Percentiles rank a stretch among this genome's conserved stretches.
Conservation (phyloP, 2,329 filamentous ascomycete genomes). For the Arthrobotrys sphaeroides region DNA sequence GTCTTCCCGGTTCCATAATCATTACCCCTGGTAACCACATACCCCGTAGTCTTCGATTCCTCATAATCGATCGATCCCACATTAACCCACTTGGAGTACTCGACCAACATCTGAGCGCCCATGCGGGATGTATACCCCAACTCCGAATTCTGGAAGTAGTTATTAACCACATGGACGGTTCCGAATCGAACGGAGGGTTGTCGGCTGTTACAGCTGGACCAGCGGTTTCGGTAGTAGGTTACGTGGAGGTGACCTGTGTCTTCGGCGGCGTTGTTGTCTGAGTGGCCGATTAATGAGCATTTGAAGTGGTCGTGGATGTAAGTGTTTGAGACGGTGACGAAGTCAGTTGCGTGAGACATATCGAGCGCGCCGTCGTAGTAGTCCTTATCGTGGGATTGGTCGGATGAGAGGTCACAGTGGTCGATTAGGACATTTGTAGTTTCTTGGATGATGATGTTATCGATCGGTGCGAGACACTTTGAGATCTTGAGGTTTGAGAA, state of each 20-base stretch:
- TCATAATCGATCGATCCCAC: slow-evolving; percentile 38
- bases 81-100: slow-evolving; percentile 64
- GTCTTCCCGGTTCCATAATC: slow-evolving; percentile 63
- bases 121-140: slow-evolving; percentile 69
- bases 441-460: slow-evolving; percentile 69
- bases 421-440: slow-evolving; percentile 73
- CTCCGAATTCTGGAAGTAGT: slow-evolving; percentile 63
- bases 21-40: slow-evolving; percentile 63
- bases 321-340: slow-evolving; percentile 65
- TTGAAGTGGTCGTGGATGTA: slow-evolving; percentile 49
- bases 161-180: slow-evolving; percentile 71
- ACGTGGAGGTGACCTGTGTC: slow-evolving; percentile 68
- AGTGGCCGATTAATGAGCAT: slow-evolving; percentile 37
- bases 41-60: slow-evolving; percentile 60
- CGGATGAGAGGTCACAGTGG: slow-evolving; percentile 72
- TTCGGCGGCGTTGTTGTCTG: slow-evolving; percentile 41
- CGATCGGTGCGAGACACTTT: slow-evolving; percentile 68
- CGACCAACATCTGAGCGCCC: slow-evolving; percentile 68
- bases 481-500: slow-evolving; percentile 71
- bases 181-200: slow-evolving; percentile 73
- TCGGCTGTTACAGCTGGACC: slow-evolving; percentile 70
- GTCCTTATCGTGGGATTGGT: slow-evolving; percentile 71
- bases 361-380: slow-evolving; percentile 74
- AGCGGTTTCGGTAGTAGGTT: slow-evolving; percentile 74
- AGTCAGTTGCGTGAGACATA: slow-evolving; percentile 72